Base-by-base conservation (phyloP, 768 basidiomycete species). In the Jaapia argillacea region DNA sequence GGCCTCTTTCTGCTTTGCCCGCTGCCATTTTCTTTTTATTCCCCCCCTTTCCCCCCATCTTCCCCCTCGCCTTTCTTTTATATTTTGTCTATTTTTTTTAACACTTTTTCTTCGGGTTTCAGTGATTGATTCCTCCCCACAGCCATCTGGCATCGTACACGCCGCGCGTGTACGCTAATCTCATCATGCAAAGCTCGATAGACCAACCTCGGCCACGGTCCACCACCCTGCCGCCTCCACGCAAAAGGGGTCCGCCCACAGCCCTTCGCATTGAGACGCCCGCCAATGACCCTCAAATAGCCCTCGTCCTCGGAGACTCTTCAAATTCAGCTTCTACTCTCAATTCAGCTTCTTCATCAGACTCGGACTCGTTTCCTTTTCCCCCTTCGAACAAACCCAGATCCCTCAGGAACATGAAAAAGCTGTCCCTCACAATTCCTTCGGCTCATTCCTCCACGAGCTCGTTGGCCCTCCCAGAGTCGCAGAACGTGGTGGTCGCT, bases 361-460 rank as follows among this genome's bases (percentile, higher is more conserved):
- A 68, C 42, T 72, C 71, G 47, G 76, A 81, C 51, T 68, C 70
- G 36, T 72, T 75, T 55, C 66, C 60, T 48, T 67, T 72, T 58
- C 62, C 69, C 59, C 58, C 59, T 39, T 62, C 56, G 44, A 69
- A 63, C 56, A 66, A 58, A 47, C 64, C 69, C 43, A 64, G 67
- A 42, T 63, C 71, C 23, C 57, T 67, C 48, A 71, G 79, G 59
- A 87, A 86, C 58, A 77, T 81, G 74, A 88, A 86, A 70, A 77
- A 78, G 49, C 64, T 87, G 5, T 86, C 82, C 23, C 73, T 87
- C 41, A 72, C 73, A 44, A 72, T 85, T 23, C 72, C 79, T 7
- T 77, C 78, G 4, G 69, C 77, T 24, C 68, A 74, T 48, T 74
- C 78, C 12, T 81, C 82, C 27, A 58, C 68, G 27, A 67, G 62